Evolutionary conservation across 441 rosid species (phyloP).

Genomic region (Pelargonium citronellum): DNA sequence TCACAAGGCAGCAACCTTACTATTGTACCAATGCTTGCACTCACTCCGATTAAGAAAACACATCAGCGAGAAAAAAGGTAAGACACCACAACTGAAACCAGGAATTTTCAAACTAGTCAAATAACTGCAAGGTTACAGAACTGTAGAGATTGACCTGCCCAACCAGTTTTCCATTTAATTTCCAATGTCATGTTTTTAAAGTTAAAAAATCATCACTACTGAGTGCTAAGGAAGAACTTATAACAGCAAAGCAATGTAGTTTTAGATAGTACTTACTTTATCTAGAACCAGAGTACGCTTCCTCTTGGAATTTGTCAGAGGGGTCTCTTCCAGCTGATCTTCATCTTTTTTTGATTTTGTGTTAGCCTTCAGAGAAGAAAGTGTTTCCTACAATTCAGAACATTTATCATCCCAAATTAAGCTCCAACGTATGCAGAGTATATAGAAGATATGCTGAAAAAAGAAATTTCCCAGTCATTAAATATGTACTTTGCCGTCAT

Average conservation of each 20-base stretch:
- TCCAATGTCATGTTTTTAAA: neutral
- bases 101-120: neutral
- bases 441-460: conserved; percentile 13
- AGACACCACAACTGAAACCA: neutral
- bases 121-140: neutral
- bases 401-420: neutral
- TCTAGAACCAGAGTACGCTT: conserved; percentile 47
- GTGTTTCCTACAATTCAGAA: conserved; percentile 40
- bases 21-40: too few species aligned
- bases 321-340: conserved; percentile 44
- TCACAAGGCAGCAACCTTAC: too few species aligned
- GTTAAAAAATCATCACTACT: neutral
- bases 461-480: conserved; percentile 7
- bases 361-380: conserved; percentile 49
- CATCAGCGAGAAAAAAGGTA: neutral
- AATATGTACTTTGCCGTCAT: conserved; percentile 50
- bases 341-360: conserved; percentile 46
- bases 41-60: neutral
- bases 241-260: neutral
- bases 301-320: conserved; percentile 53
- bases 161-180: neutral
- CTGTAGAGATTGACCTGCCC: neutral
- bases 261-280: conserved; percentile 37
- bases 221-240: neutral
- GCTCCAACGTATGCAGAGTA: conserved; percentile 15